Percentiles rank a stretch among this genome's conserved stretches.
Evolutionary conservation across 257 asterid genomes (phyloP).

Genomic region (Penstemon eatonii): DNA sequence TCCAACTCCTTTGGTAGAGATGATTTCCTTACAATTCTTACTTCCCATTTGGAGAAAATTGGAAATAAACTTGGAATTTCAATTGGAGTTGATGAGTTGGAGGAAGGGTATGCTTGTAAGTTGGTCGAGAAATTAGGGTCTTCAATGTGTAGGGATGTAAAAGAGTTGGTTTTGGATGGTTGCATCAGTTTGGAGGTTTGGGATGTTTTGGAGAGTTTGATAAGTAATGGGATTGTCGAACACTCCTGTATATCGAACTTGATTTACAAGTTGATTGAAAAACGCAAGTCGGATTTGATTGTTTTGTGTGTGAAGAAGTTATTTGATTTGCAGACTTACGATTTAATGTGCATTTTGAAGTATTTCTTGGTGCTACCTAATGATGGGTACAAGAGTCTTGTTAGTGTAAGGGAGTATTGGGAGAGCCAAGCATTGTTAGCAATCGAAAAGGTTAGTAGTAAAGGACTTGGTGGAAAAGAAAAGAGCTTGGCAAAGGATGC

Average conservation of each 20-base stretch:
- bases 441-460: conserved; percentile 51
- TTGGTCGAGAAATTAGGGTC: conserved; percentile 54
- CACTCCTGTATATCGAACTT: conserved; percentile 43
- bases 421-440: conserved; percentile 72
- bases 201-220: conserved; percentile 59
- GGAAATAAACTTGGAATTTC: conserved; percentile 45
- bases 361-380: conserved; percentile 54
- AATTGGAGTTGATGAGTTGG: conserved; percentile 24
- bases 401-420: conserved; percentile 70
- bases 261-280: conserved; percentile 52
- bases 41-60: conserved; percentile 45
- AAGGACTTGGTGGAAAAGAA: conserved; percentile 37
- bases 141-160: conserved; percentile 61
- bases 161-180: conserved; percentile 57
- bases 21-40: conserved; percentile 44
- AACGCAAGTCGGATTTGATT: conserved; percentile 58
- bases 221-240: conserved; percentile 57
- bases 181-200: conserved; percentile 62
- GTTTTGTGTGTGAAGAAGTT: conserved; percentile 60
- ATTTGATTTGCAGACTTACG: conserved; percentile 62
- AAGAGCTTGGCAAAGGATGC: conserved; percentile 58
- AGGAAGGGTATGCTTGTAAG: conserved; percentile 38
- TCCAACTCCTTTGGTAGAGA: conserved; percentile 43
- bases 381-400: conserved; percentile 51
- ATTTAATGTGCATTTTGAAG: conserved; percentile 70